These are phyloP conservation scores for Suillus subaureus DNA, from an alignment of 768 basidiomycete genomes.

Conservation along the genomic window DNA sequence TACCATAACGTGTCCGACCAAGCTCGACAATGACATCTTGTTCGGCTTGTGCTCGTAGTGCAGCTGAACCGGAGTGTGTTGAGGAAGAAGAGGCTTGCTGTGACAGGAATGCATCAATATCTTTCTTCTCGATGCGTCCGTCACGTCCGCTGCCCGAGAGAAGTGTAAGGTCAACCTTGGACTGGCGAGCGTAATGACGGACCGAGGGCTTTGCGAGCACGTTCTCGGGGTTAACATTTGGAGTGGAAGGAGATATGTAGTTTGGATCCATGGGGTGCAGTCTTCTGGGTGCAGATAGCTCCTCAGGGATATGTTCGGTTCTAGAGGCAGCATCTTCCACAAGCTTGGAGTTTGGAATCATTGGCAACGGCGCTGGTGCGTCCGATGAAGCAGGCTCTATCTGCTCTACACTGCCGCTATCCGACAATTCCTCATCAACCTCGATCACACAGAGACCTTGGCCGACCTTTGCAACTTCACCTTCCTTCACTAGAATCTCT, in stretches of 20 bases:
- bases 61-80: neutral
- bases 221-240: slow-evolving; percentile 27
- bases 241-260: slow-evolving; percentile 25
- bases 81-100: neutral
- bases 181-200: slow-evolving; percentile 72
- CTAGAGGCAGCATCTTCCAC: neutral
- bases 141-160: slow-evolving; percentile 72
- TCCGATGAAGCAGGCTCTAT: slow-evolving; percentile 10
- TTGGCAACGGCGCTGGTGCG: neutral
- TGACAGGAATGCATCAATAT: slow-evolving; percentile 65
- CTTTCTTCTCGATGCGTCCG: slow-evolving; percentile 74
- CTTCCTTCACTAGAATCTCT: slow-evolving; percentile 75
- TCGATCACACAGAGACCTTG: slow-evolving; percentile 78
- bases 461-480: slow-evolving; percentile 84
- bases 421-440: slow-evolving; percentile 60
- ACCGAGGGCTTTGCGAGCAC: slow-evolving; percentile 78
- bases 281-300: slow-evolving; percentile 21
- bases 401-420: slow-evolving; percentile 19
- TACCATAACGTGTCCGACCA: slow-evolving; percentile 74
- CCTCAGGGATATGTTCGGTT: neutral
- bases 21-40: slow-evolving; percentile 69
- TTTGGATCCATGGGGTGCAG: slow-evolving; percentile 71
- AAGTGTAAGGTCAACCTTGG: slow-evolving; percentile 61
- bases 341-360: slow-evolving; percentile 16
- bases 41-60: slow-evolving; percentile 7